Base-by-base conservation (phyloP, 2,329 filamentous ascomycete species). In the Plectosphaerella sp. region DNA sequence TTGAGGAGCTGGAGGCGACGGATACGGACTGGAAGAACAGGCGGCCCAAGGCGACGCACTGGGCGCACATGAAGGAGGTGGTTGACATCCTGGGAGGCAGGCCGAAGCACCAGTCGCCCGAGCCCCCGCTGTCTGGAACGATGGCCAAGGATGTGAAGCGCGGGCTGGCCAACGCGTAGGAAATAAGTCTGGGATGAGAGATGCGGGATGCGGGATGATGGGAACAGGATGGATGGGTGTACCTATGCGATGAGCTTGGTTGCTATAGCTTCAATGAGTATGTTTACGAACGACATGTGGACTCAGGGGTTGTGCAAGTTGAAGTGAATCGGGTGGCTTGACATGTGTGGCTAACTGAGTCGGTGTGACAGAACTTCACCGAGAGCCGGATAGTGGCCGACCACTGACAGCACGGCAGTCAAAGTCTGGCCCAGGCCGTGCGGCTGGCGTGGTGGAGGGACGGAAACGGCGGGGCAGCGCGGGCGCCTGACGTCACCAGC, bases 11-110 rank as follows among this genome's bases (percentile, higher is more conserved):
- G 9, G 94, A 97, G 74, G 82, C 83, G 59, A 82, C 83, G 22
- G 89, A 92, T 63, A 97, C 94, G 4, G 93, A 99, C 73, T 99
- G 94, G 94, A 83, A 85, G 58, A 91, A 95, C 69, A 80, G 94
- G 48, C 79, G 94, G 48, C 93, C 94, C 46, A 89, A 84, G 72
- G 73, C 84, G 51, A 89, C 94, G 60, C 92, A 91, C 75, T 99
- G 94, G 94, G 75, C 89, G 61, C 78, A 77, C 48, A 75, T 96
- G 68, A 89, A 91, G 71, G 78, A 86, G 48, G 83, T 91, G 25
- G 92, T 96, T 3, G 89, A 99, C 67, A 87, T 91, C 35, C 73
- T 99, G 33, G 89, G 87, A 48, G 93, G 91, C 3, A 79, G 91
- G 54, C 82, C 86, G 2, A 56, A 66, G 2, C 79, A 83, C 61